Percentiles rank a stretch among this genome's conserved stretches.
These are phyloP conservation scores for Suillus ampliporus DNA, from an alignment of 768 basidiomycete species.

Conservation along the genomic window DNA sequence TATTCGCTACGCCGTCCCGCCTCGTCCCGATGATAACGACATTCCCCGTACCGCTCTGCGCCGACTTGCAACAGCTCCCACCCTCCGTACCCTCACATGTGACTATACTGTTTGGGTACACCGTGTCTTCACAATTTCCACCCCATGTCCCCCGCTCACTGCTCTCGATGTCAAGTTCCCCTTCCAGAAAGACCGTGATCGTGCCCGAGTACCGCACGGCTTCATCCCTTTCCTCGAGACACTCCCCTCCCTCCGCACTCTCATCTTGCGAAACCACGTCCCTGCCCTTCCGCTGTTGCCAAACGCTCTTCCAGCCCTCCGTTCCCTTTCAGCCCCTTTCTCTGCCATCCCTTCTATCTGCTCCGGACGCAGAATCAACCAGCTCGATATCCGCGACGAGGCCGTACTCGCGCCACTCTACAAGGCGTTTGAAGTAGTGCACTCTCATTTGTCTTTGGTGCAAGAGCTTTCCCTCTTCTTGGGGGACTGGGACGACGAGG, in stretches of 20 bases:
- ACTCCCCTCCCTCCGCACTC: slow-evolving; percentile 27
- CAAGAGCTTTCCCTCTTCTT: slow-evolving; percentile 41
- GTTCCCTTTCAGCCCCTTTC: slow-evolving; percentile 30
- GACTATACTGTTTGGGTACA: slow-evolving; percentile 48
- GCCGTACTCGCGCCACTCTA: slow-evolving; percentile 26
- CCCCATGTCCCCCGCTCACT: slow-evolving; percentile 17
- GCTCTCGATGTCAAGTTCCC: slow-evolving; percentile 37
- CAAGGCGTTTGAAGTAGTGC: slow-evolving; percentile 24
- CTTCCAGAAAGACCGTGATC: slow-evolving; percentile 36
- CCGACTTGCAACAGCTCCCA: slow-evolving; percentile 42
- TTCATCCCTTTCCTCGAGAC: slow-evolving; percentile 30
- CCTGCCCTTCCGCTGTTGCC: slow-evolving; percentile 31
- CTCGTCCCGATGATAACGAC: slow-evolving; percentile 20
- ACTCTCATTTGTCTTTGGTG: slow-evolving; percentile 17
- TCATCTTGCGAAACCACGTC: slow-evolving; percentile 33
- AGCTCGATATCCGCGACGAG: slow-evolving; percentile 33
- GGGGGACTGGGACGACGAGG: slow-evolving; percentile 53
- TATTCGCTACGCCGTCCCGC: slow-evolving; percentile 29
- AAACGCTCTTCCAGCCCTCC: slow-evolving; percentile 24
- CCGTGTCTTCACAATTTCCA: slow-evolving; percentile 40
- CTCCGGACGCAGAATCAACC: slow-evolving; percentile 18
- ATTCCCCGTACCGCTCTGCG: slow-evolving; percentile 24
- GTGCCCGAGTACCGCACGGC: slow-evolving; percentile 25
- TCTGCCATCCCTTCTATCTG: slow-evolving; percentile 33
- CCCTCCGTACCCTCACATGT: slow-evolving; percentile 40